Conservation (phyloP, 192 early-diverging fungal genomes). For the Backusella australiensis region DNA sequence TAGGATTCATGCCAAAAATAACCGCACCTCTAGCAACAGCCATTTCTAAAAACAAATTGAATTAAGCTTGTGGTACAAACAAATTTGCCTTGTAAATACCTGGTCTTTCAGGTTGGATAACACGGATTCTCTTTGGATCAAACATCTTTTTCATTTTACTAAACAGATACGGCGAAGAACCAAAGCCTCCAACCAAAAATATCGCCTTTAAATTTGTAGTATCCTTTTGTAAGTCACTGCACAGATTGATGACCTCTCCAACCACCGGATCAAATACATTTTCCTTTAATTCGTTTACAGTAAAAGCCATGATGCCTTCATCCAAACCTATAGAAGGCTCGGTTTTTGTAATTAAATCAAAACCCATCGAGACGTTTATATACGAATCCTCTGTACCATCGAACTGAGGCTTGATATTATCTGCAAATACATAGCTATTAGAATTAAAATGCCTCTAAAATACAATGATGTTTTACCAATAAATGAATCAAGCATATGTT, state of each 20-base stretch:
- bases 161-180: conserved; percentile 44
- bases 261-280: conserved; percentile 52
- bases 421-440: not conserved
- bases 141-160: conserved; percentile 46
- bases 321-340: conserved; percentile 32
- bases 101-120: conserved; percentile 22
- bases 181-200: conserved; percentile 54
- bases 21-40: conserved; percentile 48
- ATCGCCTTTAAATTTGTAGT: conserved; percentile 39
- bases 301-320: conserved; percentile 42
- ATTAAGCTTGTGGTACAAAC: not conserved
- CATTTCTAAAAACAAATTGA: conserved; percentile 21
- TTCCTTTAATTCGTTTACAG: conserved; percentile 37
- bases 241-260: conserved; percentile 34
- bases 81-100: conserved; percentile 6
- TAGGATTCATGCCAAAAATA: conserved; percentile 40
- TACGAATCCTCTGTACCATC: conserved; percentile 49
- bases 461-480: conserved; percentile 7
- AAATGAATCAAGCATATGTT: conserved; percentile 37
- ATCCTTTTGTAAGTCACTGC: conserved; percentile 34
- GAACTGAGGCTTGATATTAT: conserved; percentile 37
- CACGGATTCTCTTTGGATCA: not conserved
- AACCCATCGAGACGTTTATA: conserved; percentile 38
- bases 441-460: too few relatives aligned
- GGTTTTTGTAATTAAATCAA: conserved; percentile 13